A percentile compares a stretch with the other conserved stretches of the same genome.
Conservation (phyloP, 169 alveolate species). For the Eimeria sp. region DNA sequence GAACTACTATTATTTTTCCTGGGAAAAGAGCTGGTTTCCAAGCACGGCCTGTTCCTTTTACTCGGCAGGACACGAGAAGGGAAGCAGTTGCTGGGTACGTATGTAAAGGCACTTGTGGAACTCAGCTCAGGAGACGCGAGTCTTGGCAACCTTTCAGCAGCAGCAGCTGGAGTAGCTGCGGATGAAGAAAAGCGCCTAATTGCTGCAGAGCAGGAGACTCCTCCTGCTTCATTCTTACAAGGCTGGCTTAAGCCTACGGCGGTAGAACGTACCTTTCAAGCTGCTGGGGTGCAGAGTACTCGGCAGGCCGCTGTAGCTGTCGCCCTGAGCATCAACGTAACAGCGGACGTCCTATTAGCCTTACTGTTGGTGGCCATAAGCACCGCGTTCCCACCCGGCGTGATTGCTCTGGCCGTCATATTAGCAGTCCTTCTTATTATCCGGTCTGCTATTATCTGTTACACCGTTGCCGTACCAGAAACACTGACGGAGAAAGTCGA, state of each 20-base stretch:
- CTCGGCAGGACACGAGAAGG: neutral
- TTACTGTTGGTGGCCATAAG: constrained; percentile 6
- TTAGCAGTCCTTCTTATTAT: neutral
- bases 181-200: constrained; percentile 4
- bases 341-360: neutral
- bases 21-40: constrained; percentile 14
- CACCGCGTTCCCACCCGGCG: neutral
- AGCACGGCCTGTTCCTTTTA: neutral
- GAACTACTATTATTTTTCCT: neutral
- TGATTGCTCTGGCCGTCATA: constrained; percentile 1
- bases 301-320: neutral
- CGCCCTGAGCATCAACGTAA: neutral
- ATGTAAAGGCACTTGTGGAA: constrained; percentile 32
- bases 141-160: constrained; percentile 23
- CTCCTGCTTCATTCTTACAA: constrained; percentile 7
- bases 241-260: neutral
- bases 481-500: neutral
- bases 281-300: neutral
- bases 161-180: constrained; percentile 8
- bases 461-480: neutral
- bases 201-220: neutral
- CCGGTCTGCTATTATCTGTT: neutral
- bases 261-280: neutral
- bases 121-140: constrained; percentile 30
- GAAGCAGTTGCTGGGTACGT: neutral